phyloP scores from a whole-genome alignment of 345 rosid species.

The Noccaea caerulescens region DNA sequence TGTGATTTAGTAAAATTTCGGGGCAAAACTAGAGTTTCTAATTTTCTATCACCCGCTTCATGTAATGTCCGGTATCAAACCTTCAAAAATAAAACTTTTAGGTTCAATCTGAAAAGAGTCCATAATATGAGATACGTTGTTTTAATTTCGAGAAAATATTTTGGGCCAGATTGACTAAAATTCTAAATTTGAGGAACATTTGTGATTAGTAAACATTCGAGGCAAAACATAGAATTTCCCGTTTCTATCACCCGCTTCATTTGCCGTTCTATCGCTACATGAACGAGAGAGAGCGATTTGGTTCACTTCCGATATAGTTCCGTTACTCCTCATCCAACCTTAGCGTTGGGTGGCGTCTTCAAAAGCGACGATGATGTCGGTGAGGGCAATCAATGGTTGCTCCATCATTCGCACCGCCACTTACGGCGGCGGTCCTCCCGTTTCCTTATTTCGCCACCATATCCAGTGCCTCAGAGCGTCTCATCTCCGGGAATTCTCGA shows the following conservation, averaged over 20 bases:
- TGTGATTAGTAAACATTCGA: neutral
- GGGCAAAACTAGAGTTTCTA: neutral
- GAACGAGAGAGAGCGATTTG: constrained; percentile 29
- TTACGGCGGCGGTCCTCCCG: constrained; percentile 47
- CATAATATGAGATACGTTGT: neutral
- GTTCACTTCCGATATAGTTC: too few relatives aligned
- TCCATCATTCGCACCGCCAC: constrained; percentile 54
- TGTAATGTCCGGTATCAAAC: neutral
- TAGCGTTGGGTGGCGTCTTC: constrained; percentile 28
- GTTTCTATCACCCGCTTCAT: constrained; percentile 38
- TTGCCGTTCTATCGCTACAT: constrained; percentile 34
- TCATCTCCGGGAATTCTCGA: constrained; percentile 43
- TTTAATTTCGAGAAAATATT: neutral
- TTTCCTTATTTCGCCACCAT: constrained; percentile 49
- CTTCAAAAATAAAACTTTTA: neutral
- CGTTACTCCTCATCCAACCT: constrained; percentile 13
- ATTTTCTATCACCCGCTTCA: constrained; percentile 39
- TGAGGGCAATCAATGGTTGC: constrained; percentile 59
- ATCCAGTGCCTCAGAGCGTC: constrained; percentile 47
- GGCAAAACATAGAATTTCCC: neutral
- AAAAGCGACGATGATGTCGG: constrained; percentile 57
- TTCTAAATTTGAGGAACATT: neutral
- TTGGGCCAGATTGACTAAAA: neutral
- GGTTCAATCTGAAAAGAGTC: neutral
- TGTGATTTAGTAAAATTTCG: neutral